These are phyloP conservation scores for Lactarius psammicola DNA, from an alignment of 768 basidiomycete species.

Conservation along the genomic window DNA sequence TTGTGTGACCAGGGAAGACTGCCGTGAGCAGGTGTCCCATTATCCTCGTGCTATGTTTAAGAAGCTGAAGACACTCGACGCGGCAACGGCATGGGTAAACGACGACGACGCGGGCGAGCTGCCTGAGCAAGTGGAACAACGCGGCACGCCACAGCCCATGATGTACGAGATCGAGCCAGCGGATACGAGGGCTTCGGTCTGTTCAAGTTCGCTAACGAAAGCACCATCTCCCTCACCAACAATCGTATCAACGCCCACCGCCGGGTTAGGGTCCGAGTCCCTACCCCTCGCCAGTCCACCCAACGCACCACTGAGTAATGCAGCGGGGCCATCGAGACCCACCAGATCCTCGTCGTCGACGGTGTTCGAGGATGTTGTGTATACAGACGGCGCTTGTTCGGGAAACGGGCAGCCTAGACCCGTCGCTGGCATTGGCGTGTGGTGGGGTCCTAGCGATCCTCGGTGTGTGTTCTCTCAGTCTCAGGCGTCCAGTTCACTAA, in stretches of 20 bases:
- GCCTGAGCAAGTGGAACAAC: neutral
- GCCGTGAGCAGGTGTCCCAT: constrained; percentile 63
- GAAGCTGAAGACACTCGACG: constrained; percentile 55
- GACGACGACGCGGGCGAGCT: neutral
- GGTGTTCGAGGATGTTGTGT: constrained; percentile 53
- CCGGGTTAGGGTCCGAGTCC: neutral
- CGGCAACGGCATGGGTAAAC: constrained; percentile 58
- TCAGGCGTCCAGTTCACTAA: constrained; percentile 4
- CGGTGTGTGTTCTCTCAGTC: constrained; percentile 42
- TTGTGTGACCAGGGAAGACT: constrained; percentile 59
- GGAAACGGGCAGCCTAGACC: constrained; percentile 71
- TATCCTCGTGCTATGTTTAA: constrained; percentile 62
- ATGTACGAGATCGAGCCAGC: neutral
- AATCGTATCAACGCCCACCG: neutral
- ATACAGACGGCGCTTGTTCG: constrained; percentile 84
- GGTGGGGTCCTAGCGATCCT: constrained; percentile 72
- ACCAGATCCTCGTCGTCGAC: constrained; percentile 31
- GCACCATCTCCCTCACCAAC: neutral
- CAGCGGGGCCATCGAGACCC: constrained; percentile 19
- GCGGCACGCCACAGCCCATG: neutral
- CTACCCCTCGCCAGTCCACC: neutral
- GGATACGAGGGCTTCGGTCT: neutral
- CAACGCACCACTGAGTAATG: neutral
- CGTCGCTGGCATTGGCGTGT: constrained; percentile 83
- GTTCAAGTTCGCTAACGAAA: too few relatives aligned